These are phyloP conservation scores for Alternaria ventricosa DNA, from an alignment of 2,329 filamentous ascomycete genomes.

Conservation along the genomic window DNA sequence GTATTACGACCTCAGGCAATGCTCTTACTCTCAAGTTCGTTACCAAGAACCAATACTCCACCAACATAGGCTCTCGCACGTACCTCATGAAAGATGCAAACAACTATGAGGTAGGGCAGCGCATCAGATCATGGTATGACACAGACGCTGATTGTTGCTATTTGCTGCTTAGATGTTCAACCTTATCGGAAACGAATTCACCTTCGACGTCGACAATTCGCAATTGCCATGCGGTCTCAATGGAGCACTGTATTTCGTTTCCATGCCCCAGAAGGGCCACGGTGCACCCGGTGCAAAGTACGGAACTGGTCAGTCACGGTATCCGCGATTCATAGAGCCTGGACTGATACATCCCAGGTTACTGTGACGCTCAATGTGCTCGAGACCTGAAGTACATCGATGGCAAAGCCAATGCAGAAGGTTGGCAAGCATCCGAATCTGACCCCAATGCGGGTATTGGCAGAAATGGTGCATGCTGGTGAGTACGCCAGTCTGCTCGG, in stretches of 20 bases:
- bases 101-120: constrained; percentile 26
- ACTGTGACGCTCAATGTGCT: constrained; percentile 43
- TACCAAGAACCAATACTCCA: constrained; percentile 55
- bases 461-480: constrained; percentile 65
- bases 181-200: constrained; percentile 45
- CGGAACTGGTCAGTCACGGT: constrained; percentile 52
- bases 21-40: constrained; percentile 64
- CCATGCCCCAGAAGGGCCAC: constrained; percentile 61
- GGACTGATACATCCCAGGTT: constrained; percentile 42
- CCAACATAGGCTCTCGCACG: constrained; percentile 46
- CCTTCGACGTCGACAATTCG: constrained; percentile 56
- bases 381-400: constrained; percentile 57
- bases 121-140: too few relatives aligned
- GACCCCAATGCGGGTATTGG: constrained; percentile 62
- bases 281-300: constrained; percentile 60
- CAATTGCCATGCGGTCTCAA: constrained; percentile 71
- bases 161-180: constrained; percentile 38
- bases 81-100: constrained; percentile 44
- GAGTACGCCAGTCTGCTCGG: not conserved
- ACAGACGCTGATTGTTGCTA: not conserved
- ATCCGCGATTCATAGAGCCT: not conserved
- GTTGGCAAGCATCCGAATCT: constrained; percentile 58
- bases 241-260: constrained; percentile 57
- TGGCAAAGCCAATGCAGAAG: constrained; percentile 62
- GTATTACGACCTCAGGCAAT: constrained; percentile 60